These are phyloP conservation scores for Aspergillus funiculosus DNA, from an alignment of 495 filamentous ascomycete species.

Conservation along the genomic window DNA sequence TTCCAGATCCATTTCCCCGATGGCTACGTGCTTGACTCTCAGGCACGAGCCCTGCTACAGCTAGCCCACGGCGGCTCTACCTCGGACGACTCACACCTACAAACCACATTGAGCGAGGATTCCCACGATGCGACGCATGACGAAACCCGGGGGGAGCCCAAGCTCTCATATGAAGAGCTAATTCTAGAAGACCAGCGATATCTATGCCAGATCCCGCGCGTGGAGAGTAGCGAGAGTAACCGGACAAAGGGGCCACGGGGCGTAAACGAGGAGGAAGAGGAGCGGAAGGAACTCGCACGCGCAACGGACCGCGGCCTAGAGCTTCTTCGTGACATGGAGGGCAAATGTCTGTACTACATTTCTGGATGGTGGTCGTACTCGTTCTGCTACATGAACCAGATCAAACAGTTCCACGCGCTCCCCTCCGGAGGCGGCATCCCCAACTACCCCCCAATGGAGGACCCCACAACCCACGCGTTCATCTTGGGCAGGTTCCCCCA, in stretches of 20 bases:
- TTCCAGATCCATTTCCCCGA: slow-evolving; percentile 79
- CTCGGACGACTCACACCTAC: slow-evolving; percentile 14
- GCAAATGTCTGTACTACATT: slow-evolving; percentile 82
- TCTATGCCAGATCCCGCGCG: slow-evolving; percentile 77
- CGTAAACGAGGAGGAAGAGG: slow-evolving; percentile 55
- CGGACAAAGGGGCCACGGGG: slow-evolving; percentile 56
- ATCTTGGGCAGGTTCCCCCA: slow-evolving; percentile 60
- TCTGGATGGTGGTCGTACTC: slow-evolving; percentile 96
- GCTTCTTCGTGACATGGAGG: slow-evolving; percentile 80
- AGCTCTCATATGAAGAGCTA: slow-evolving; percentile 49
- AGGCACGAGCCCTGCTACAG: slow-evolving; percentile 58
- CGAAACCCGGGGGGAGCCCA: neutral
- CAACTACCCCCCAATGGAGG: slow-evolving; percentile 65
- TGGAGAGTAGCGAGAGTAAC: slow-evolving; percentile 41
- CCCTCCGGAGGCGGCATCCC: slow-evolving; percentile 60
- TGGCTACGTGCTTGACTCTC: slow-evolving; percentile 62
- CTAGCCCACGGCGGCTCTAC: slow-evolving; percentile 15
- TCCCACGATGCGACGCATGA: slow-evolving; percentile 9
- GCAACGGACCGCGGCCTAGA: slow-evolving; percentile 85
- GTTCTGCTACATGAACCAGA: slow-evolving; percentile 84
- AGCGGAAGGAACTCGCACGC: slow-evolving; percentile 77
- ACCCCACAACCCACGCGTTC: slow-evolving; percentile 71
- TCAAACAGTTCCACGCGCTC: slow-evolving; percentile 89
- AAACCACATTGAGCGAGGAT: slow-evolving; percentile 23
- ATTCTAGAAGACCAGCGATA: slow-evolving; percentile 62